Conservation (phyloP, 1,284 basidiomycete species). For the Moniliophthora roreri region DNA sequence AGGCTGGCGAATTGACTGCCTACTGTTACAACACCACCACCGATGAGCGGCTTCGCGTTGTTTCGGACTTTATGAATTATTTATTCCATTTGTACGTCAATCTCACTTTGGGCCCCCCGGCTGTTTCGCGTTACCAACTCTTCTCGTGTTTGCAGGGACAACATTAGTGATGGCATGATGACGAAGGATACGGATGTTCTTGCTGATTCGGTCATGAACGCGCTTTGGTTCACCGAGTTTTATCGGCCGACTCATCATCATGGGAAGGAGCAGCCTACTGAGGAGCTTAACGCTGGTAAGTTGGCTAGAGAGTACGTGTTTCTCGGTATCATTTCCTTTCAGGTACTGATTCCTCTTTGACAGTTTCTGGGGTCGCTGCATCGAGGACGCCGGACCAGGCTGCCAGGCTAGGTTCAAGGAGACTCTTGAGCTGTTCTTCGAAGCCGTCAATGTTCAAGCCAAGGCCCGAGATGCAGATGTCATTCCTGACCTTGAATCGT, state of each 20-base stretch:
- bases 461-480: constrained; percentile 45
- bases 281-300: constrained; percentile 46
- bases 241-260: constrained; percentile 38
- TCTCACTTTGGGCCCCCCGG: too few relatives aligned
- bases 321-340: constrained; percentile 9
- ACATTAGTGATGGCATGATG: constrained; percentile 59
- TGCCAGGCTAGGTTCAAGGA: constrained; percentile 58
- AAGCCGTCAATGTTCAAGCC: constrained; percentile 52
- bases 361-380: constrained; percentile 55
- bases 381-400: constrained; percentile 46
- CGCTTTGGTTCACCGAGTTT: constrained; percentile 42
- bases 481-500: constrained; percentile 56
- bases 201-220: constrained; percentile 51
- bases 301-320: constrained; percentile 56
- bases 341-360: constrained; percentile 11
- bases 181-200: constrained; percentile 46
- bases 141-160: constrained; percentile 38
- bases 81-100: constrained; percentile 50
- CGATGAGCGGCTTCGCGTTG: constrained; percentile 56
- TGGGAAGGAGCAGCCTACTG: constrained; percentile 33
- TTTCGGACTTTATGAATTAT: constrained; percentile 60
- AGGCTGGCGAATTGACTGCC: constrained; percentile 69
- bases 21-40: constrained; percentile 59
- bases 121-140: constrained; percentile 9
- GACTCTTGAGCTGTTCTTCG: constrained; percentile 52